phyloP scores from a whole-genome alignment of 1,284 basidiomycete genomes.

The Microbotryum silenes-acaulis region DNA sequence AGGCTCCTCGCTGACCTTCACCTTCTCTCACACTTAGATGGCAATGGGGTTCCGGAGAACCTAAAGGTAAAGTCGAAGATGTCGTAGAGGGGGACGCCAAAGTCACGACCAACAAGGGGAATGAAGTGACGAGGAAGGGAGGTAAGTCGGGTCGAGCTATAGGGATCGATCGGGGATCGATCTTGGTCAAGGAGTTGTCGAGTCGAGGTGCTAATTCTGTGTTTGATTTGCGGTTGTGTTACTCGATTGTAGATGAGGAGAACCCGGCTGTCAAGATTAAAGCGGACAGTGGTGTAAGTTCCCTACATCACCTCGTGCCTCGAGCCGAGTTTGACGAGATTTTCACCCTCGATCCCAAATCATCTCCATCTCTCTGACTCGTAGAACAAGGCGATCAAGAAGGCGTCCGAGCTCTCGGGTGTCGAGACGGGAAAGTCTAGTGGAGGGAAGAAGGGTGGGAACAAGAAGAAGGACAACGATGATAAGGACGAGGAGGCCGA shows the following conservation, averaged over 20 bases:
- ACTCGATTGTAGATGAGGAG: slow-evolving; percentile 7
- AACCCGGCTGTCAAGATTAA: slow-evolving; percentile 28
- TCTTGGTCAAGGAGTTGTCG: neutral
- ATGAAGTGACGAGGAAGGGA: slow-evolving; percentile 24
- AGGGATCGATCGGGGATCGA: neutral
- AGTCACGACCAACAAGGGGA: slow-evolving; percentile 22
- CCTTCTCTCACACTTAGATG: neutral
- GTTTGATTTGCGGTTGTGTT: too few relatives aligned
- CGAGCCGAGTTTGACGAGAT: neutral
- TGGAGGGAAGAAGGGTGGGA: too few relatives aligned
- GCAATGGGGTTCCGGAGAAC: slow-evolving; percentile 16
- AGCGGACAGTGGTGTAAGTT: slow-evolving; percentile 20
- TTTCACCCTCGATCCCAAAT: neutral
- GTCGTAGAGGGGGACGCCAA: slow-evolving; percentile 24
- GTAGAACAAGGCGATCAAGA: slow-evolving; percentile 25
- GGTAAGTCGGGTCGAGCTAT: slow-evolving; percentile 1
- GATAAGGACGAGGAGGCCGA: slow-evolving; percentile 1
- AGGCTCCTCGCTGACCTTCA: too few relatives aligned
- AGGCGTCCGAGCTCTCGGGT: slow-evolving; percentile 10
- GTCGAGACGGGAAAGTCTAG: too few relatives aligned
- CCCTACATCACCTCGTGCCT: neutral
- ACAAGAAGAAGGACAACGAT: slow-evolving; percentile 4
- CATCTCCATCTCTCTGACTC: too few relatives aligned
- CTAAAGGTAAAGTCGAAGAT: slow-evolving; percentile 13
- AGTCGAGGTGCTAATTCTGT: neutral